Evolutionary conservation across 2,329 filamentous ascomycete species (phyloP).

Genomic region (Aspergillus luchuensis): DNA sequence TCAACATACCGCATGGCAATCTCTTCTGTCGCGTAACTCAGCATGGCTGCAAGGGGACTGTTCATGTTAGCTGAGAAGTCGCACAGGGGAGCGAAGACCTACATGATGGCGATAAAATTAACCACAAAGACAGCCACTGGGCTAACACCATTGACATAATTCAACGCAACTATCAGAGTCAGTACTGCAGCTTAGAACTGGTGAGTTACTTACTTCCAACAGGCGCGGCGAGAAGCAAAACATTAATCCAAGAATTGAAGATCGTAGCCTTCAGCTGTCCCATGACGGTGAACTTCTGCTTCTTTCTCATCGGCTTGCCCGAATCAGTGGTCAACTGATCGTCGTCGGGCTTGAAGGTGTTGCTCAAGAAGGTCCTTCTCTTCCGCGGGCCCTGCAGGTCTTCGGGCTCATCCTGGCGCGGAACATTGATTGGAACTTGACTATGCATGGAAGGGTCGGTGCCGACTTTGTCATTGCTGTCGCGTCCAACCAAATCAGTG

Average conservation of each 20-base stretch:
- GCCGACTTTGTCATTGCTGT: conserved; percentile 16
- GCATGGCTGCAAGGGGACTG: conserved; percentile 75
- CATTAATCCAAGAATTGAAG: conserved; percentile 83
- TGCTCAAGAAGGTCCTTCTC: conserved; percentile 27
- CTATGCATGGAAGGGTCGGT: conserved; percentile 32
- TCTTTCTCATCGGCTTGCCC: conserved; percentile 21
- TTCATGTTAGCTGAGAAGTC: neutral
- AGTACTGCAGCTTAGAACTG: conserved; percentile 1
- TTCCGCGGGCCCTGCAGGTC: conserved; percentile 25
- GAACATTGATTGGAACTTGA: conserved; percentile 35
- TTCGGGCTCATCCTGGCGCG: conserved; percentile 19
- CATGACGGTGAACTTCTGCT: conserved; percentile 40
- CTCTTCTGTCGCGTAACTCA: conserved; percentile 88
- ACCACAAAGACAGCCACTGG: conserved; percentile 74
- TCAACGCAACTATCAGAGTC: conserved; percentile 59
- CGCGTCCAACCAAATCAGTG: conserved; percentile 21
- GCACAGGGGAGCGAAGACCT: conserved; percentile 10
- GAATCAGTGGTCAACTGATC: conserved; percentile 14
- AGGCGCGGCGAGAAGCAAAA: conserved; percentile 76
- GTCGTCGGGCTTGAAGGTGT: conserved; percentile 18
- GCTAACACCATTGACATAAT: conserved; percentile 60
- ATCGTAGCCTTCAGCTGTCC: conserved; percentile 64
- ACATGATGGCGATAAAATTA: conserved; percentile 90
- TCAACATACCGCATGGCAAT: conserved; percentile 62
- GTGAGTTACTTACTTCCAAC: conserved; percentile 58